Evolutionary conservation across 306 rosid genomes (phyloP), one percentile per base, ranked within the genome.

Genomic region (Aeschynomene evenia): DNA sequence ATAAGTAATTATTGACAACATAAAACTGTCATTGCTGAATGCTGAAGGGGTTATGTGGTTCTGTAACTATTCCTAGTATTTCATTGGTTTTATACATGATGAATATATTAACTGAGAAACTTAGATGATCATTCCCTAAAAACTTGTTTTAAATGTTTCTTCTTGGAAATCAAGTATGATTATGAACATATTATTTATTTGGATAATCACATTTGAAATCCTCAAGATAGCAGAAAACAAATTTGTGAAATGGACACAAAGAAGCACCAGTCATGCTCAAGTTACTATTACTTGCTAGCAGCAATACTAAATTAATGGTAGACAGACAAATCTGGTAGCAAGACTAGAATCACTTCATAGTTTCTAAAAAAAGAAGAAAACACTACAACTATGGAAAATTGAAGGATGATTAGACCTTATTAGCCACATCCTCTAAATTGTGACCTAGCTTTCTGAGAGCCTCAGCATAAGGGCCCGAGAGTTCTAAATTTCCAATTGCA

Each of bases 401-500:
- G 10, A 61, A 55, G 31, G 28, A 57, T 67, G 48, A 26, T 28
- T 60, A 62, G 60, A 94, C 98, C 96, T 94, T 84, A 62, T 45
- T 72, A 80, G 92, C 97, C 71, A 94, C 89, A 55, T 85, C 73
- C 83, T 94, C 98, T 75, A 94, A 87, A 59, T 79, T 76, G 77
- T 82, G 85, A 52, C 98, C 97, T 29, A 94, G 81, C 67, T 81
- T 85, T 66, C 52, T 82, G 64, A 90, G 86, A 49, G 95, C 97
- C 80, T 90, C 98, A 0, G 88, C 94, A 77, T 90, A 94, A 65
- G 90, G 88, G 43, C 97, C 98, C 8, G 81, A 77, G 73, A 94
- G 96, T 83, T 87, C 89, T 74, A 90, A 84, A 80, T 94, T 94
- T 33, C 98, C 98, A 70, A 90, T 75, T 56, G 98, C 98, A 74